Percentiles rank a stretch among this genome's conserved stretches.
Evolutionary conservation across 768 basidiomycete species (phyloP).

Genomic region (Jaapia argillacea): DNA sequence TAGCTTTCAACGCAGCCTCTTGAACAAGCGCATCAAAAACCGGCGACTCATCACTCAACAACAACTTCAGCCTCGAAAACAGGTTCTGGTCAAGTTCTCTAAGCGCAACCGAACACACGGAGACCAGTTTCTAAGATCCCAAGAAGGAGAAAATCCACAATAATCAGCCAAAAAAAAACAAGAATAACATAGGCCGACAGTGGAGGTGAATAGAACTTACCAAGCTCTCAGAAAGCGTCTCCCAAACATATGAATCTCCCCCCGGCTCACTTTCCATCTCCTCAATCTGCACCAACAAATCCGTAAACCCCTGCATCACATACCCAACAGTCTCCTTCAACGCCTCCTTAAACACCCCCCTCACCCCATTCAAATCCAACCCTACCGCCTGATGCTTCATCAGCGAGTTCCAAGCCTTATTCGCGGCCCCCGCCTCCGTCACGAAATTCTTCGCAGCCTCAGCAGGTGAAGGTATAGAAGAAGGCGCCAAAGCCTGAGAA

Average conservation of each 20-base stretch:
- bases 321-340: slow-evolving; percentile 43
- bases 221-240: slow-evolving; percentile 86
- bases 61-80: slow-evolving; percentile 54
- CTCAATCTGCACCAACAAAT: slow-evolving; percentile 69
- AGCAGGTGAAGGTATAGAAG: slow-evolving; percentile 4
- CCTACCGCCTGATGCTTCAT: slow-evolving; percentile 46
- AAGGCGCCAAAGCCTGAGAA: slow-evolving; percentile 50
- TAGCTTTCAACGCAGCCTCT: slow-evolving; percentile 82
- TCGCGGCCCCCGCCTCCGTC: slow-evolving; percentile 74
- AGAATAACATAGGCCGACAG: no score
- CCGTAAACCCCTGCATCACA: slow-evolving; percentile 69
- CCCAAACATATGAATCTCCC: slow-evolving; percentile 84
- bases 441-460: slow-evolving; percentile 7
- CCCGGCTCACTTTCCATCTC: slow-evolving; percentile 76
- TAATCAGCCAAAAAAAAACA: background rate
- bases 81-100: slow-evolving; percentile 60
- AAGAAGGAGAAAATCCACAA: background rate
- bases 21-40: slow-evolving; percentile 78
- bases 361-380: slow-evolving; percentile 29
- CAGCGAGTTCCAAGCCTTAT: slow-evolving; percentile 68
- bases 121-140: slow-evolving; percentile 72
- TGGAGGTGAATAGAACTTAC: slow-evolving; percentile 23
- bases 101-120: slow-evolving; percentile 68
- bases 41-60: slow-evolving; percentile 76
- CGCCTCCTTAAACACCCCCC: slow-evolving; percentile 8